Percentiles rank a stretch among this genome's conserved stretches.
These are phyloP conservation scores for Paulownia fortunei DNA, from an alignment of 257 asterid genomes.

Conservation along the genomic window DNA sequence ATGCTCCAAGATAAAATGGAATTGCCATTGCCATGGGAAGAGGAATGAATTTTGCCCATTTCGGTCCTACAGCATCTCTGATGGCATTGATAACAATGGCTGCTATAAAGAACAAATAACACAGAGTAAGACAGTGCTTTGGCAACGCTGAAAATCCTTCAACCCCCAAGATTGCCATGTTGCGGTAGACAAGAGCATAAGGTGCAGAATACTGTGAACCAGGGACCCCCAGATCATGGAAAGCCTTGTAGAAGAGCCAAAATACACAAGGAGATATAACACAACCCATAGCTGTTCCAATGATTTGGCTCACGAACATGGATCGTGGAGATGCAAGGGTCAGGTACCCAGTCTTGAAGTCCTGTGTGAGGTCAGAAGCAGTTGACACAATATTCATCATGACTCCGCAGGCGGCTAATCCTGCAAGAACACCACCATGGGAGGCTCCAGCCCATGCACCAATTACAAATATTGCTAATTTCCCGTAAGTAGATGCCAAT, in stretches of 20 bases:
- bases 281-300: slow-evolving; percentile 93
- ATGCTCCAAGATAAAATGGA: slow-evolving; percentile 80
- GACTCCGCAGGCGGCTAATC: slow-evolving; percentile 92
- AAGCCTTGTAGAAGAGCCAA: slow-evolving; percentile 88
- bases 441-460: slow-evolving; percentile 94
- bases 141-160: slow-evolving; percentile 77
- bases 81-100: slow-evolving; percentile 65
- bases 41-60: slow-evolving; percentile 68
- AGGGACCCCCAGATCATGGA: slow-evolving; percentile 48
- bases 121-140: slow-evolving; percentile 71
- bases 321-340: slow-evolving; percentile 90
- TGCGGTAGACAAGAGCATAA: slow-evolving; percentile 69
- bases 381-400: slow-evolving; percentile 96
- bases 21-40: slow-evolving; percentile 97
- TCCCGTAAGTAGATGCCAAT: slow-evolving; percentile 85
- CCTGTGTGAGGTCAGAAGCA: slow-evolving; percentile 91
- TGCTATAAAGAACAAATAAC: slow-evolving; percentile 62
- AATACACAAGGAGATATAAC: slow-evolving; percentile 82
- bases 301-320: slow-evolving; percentile 89
- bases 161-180: slow-evolving; percentile 82
- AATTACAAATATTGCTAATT: slow-evolving; percentile 78
- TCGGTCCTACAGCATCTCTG: slow-evolving; percentile 63
- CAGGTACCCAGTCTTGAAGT: slow-evolving; percentile 87
- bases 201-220: slow-evolving; percentile 82
- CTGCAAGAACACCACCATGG: slow-evolving; percentile 91